Base-by-base conservation (phyloP, 495 filamentous ascomycete genomes). In the Physcia stellaris region DNA sequence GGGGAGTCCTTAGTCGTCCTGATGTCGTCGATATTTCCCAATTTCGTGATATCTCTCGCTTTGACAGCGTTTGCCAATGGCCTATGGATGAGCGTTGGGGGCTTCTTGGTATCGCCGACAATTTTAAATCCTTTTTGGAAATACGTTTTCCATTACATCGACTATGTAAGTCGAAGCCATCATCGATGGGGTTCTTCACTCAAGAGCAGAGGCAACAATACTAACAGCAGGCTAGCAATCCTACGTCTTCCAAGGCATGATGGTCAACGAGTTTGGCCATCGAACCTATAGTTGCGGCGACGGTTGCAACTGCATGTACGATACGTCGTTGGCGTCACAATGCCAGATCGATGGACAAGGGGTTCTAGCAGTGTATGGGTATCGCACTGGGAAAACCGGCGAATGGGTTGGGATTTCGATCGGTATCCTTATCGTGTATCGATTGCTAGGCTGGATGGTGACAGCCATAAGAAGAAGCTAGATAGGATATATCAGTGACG, bases 231-330 rank as follows among this genome's bases (percentile, higher is more conserved):
- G 18, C 11, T 16, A 40, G 18, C 17, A 42, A 40, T 65, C 71
- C 15, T 88, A 84, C 47, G 83, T 87, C 22, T 88, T 90, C 64
- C 78, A 85, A 45, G 83, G 83, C 13, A 86, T 90, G 83, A 84
- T 90, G 81, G 71, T 87, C 16, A 88, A 87, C 51, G 81, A 90
- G 57, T 86, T 90, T 50, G 57, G 54, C 0, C 26, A 72, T 11
- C 56, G 81, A 1, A 66, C 46, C 7, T 90, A 80, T 50, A 52
- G 51, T 15, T 88, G 83, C 45, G 57, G 42, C 4, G 40, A 32
- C 4, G 38, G 27, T 10, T 85, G 77, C 47, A 55, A 70, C 13
- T 88, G 83, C 57, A 79, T 80, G 74, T 88, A 79, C 52, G 50
- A 62, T 24, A 76, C 68, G 1, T 66, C 71, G 30, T 49, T 85